Conservation (phyloP, 2,329 filamentous ascomycete genomes). For the Davidsoniella australis region DNA sequence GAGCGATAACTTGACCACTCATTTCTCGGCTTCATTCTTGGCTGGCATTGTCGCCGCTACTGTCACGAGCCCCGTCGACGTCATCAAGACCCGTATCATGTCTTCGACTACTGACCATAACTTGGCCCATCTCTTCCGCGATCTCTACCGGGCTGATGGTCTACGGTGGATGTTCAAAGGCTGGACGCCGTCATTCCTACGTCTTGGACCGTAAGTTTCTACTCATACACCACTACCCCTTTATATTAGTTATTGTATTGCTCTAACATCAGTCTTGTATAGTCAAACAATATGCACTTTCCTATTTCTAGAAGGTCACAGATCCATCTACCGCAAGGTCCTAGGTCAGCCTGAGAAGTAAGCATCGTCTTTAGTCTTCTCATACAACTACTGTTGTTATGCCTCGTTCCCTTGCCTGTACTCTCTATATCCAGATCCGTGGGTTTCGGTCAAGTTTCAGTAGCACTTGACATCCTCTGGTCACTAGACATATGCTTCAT, state of each 20-base stretch:
- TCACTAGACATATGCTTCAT: slow-evolving; percentile 1
- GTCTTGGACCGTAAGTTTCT: slow-evolving; percentile 41
- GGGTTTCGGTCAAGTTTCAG: neutral
- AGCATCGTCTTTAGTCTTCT: neutral
- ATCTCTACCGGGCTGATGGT: slow-evolving; percentile 56
- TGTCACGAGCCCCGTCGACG: slow-evolving; percentile 69
- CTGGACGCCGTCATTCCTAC: slow-evolving; percentile 63
- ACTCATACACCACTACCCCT: neutral
- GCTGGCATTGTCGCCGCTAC: slow-evolving; percentile 74
- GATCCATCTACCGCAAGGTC: slow-evolving; percentile 51
- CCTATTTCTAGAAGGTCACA: slow-evolving; percentile 72
- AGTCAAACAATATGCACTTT: slow-evolving; percentile 77
- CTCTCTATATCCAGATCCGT: slow-evolving; percentile 3
- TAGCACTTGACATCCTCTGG: neutral
- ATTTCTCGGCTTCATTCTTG: slow-evolving; percentile 61
- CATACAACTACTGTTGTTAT: slow-evolving; percentile 16
- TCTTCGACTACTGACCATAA: slow-evolving; percentile 36
- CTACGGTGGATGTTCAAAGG: slow-evolving; percentile 75
- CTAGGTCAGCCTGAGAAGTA: slow-evolving; percentile 24
- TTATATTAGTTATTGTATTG: neutral
- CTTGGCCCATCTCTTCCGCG: slow-evolving; percentile 41
- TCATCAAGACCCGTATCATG: slow-evolving; percentile 83
- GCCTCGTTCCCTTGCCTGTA: slow-evolving; percentile 13
- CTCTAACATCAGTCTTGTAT: slow-evolving; percentile 12
- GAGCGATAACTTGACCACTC: slow-evolving; percentile 54